Evolutionary conservation across 1,284 basidiomycete species (phyloP).

Genomic region (Phlebopus sp.): DNA sequence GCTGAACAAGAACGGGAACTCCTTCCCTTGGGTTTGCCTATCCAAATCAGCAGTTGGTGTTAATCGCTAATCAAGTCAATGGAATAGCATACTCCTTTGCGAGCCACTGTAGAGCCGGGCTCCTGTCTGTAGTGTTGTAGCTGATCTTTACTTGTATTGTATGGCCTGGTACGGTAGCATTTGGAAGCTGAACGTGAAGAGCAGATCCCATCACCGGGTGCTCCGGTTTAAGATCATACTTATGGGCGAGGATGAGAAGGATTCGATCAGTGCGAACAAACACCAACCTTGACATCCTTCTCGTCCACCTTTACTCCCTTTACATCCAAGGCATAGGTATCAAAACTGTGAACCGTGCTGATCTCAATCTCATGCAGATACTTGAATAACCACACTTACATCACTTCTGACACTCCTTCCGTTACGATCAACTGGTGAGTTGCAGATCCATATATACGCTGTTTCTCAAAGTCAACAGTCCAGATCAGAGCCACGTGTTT

Average conservation of each 20-base stretch:
- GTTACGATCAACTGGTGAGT: conserved; percentile 64
- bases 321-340: conserved; percentile 75
- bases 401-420: conserved; percentile 63
- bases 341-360: conserved; percentile 51
- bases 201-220: conserved; percentile 76
- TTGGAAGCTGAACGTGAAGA: conserved; percentile 52
- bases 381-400: conserved; percentile 39
- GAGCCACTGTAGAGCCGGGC: conserved; percentile 91
- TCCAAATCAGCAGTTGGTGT: not conserved
- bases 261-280: not conserved
- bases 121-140: conserved; percentile 81
- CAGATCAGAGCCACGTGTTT: conserved; percentile 78
- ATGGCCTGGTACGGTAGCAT: conserved; percentile 40
- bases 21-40: conserved; percentile 87
- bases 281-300: conserved; percentile 41
- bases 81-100: conserved; percentile 63
- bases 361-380: not conserved
- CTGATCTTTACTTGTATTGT: conserved; percentile 56
- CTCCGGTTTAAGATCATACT: conserved; percentile 53
- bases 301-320: conserved; percentile 58
- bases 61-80: not conserved
- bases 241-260: conserved; percentile 2
- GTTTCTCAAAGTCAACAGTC: conserved; percentile 75
- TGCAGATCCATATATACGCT: conserved; percentile 71
- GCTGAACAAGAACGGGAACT: conserved; percentile 89